phyloP scores from a whole-genome alignment of 164 flowering plant genomes.

The Stephania yunnanensis region DNA sequence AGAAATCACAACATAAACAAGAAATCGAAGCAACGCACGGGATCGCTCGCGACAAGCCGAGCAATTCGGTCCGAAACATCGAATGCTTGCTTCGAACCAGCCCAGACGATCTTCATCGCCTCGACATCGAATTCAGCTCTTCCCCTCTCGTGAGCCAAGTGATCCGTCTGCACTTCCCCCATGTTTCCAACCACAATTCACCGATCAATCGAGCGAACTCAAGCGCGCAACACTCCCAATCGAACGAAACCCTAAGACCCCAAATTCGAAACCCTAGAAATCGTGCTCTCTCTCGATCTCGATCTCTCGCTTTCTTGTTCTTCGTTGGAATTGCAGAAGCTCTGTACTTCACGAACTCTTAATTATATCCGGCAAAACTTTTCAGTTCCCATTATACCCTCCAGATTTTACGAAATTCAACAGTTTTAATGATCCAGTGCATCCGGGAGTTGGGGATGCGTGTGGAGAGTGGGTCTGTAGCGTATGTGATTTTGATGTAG shows the following conservation, averaged over 20 bases:
- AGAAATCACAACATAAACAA: neutral
- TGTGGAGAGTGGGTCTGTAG: neutral
- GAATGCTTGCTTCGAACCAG: conserved; percentile 66
- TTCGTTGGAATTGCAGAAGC: neutral
- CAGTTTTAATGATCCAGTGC: neutral
- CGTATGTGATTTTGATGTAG: no score
- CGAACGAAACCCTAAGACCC: conserved; percentile 19
- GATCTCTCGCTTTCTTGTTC: neutral
- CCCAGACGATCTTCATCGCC: conserved; percentile 97
- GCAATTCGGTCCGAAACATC: conserved; percentile 74
- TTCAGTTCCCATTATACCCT: neutral
- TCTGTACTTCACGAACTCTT: no score
- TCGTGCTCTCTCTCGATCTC: neutral
- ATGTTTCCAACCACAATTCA: conserved; percentile 17
- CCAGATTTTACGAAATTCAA: neutral
- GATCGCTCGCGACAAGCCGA: conserved; percentile 84
- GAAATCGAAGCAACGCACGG: conserved; percentile 32
- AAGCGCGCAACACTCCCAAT: neutral
- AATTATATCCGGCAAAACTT: neutral
- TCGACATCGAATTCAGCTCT: conserved; percentile 76
- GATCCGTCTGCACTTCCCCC: conserved; percentile 50
- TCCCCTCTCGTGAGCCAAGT: conserved; percentile 60
- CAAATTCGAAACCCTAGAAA: conserved; percentile 21
- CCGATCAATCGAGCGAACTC: neutral
- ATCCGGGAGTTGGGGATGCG: neutral